Conservation (phyloP, 75 land plant species). For the Cryptomeria japonica region DNA sequence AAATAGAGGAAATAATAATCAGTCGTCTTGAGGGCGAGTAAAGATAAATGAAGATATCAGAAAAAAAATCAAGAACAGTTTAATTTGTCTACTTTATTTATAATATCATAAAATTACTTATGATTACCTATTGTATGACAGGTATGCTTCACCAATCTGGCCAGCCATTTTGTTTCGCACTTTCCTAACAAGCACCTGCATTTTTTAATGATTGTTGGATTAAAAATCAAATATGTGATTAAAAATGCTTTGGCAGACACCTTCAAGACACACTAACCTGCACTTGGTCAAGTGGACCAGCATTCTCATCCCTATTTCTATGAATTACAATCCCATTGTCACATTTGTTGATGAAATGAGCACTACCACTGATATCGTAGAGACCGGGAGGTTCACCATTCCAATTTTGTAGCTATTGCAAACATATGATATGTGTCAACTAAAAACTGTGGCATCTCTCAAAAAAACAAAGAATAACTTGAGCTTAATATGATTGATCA, state of each 20-base stretch:
- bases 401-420: conserved; percentile 77
- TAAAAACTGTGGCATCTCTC: not conserved
- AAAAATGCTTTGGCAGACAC: too few species aligned
- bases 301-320: conserved; percentile 67
- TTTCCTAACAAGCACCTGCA: conserved; percentile 79
- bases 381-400: conserved; percentile 73
- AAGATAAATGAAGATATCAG: not conserved
- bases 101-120: not conserved
- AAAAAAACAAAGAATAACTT: not conserved
- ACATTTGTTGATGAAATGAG: conserved; percentile 98
- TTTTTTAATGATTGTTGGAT: not conserved
- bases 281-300: conserved; percentile 76
- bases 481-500: not conserved
- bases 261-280: conserved; percentile 34
- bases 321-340: conserved; percentile 98
- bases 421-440: not conserved
- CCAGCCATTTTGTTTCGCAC: conserved; percentile 91
- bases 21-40: not conserved
- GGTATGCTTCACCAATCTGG: conserved; percentile 66
- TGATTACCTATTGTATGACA: conserved; percentile 68
- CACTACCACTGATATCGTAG: conserved; percentile 97
- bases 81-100: not conserved
- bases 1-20: not conserved
- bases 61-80: not conserved
- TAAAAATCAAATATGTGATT: not conserved